Percentiles rank a stretch among this genome's conserved stretches.
Evolutionary conservation across 2,329 filamentous ascomycete genomes (phyloP).

Genomic region (Sporothrix brunneoviolacea): DNA sequence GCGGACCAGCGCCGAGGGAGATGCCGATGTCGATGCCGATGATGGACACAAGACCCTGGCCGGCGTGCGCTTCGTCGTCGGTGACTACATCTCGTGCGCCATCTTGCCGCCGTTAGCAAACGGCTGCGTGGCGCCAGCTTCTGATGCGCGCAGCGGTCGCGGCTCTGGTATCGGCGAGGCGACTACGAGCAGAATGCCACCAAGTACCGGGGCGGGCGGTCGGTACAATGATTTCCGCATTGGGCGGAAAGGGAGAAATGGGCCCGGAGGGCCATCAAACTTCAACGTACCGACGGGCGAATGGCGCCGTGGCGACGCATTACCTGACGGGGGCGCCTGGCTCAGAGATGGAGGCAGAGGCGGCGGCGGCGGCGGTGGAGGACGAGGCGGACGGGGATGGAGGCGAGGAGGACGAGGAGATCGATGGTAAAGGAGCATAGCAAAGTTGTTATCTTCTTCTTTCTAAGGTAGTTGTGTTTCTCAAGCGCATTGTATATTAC

Average conservation of each 20-base stretch:
- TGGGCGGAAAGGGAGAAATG: background rate
- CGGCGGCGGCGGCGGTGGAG: background rate
- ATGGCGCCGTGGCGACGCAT: conserved; percentile 59
- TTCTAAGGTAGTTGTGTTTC: no score
- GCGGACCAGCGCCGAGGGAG: conserved; percentile 12
- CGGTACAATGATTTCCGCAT: conserved; percentile 11
- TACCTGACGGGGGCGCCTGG: conserved; percentile 45
- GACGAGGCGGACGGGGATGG: background rate
- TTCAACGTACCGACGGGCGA: conserved; percentile 47
- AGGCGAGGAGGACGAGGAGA: background rate
- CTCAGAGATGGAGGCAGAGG: conserved; percentile 36
- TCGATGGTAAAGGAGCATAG: no score
- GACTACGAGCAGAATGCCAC: conserved; percentile 16
- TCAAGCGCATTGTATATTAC: no score
- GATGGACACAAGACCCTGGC: conserved; percentile 67
- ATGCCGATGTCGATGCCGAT: conserved; percentile 27
- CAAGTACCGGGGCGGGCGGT: conserved; percentile 29
- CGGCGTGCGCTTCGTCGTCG: conserved; percentile 76
- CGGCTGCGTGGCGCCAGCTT: conserved; percentile 64
- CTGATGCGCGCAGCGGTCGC: conserved; percentile 40
- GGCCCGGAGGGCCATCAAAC: background rate
- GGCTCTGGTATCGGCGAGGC: conserved; percentile 33
- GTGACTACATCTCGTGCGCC: conserved; percentile 80
- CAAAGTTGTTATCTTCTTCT: no score
- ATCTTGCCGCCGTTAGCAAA: conserved; percentile 63